Evolutionary conservation across 2,329 filamentous ascomycete species (phyloP).

Genomic region (Macrophomina phaseolina): DNA sequence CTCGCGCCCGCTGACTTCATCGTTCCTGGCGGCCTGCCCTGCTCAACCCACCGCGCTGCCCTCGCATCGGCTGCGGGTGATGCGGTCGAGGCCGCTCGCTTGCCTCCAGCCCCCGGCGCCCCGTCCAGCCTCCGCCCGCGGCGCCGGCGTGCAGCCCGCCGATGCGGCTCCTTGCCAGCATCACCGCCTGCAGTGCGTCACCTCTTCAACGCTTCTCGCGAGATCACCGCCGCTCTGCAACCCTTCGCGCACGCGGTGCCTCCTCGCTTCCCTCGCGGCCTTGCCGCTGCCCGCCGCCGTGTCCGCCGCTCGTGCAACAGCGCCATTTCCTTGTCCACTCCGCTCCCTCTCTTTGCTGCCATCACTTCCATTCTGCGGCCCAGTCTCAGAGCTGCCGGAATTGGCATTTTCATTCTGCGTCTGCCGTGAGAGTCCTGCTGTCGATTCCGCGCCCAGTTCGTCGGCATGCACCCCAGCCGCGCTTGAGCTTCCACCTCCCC

Average conservation of each 20-base stretch:
- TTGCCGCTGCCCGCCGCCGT: no score
- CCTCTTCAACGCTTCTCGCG: constrained; percentile 13
- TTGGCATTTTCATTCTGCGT: no score
- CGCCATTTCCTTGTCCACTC: no score
- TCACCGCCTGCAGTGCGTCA: constrained; percentile 12
- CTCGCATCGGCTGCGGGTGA: not conserved
- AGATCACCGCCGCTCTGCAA: not conserved
- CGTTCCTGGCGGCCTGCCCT: constrained; percentile 2
- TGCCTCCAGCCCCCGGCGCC: no score
- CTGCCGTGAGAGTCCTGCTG: not conserved
- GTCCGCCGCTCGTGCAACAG: no score
- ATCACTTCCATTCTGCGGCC: no score
- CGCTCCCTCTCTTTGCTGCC: no score
- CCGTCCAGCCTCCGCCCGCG: no score
- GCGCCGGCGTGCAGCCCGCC: not conserved
- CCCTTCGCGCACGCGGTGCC: not conserved
- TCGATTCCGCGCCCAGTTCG: not conserved
- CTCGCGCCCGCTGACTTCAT: constrained; percentile 12
- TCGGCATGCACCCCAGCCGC: not conserved
- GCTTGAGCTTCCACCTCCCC: not conserved
- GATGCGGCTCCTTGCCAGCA: not conserved
- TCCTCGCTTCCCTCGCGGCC: not conserved
- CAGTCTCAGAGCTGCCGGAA: no score
- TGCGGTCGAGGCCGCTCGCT: no score
- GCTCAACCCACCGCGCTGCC: not conserved